Evolutionary conservation across 2,329 filamentous ascomycete genomes (phyloP).

Genomic region (Penicillium olsonii): DNA sequence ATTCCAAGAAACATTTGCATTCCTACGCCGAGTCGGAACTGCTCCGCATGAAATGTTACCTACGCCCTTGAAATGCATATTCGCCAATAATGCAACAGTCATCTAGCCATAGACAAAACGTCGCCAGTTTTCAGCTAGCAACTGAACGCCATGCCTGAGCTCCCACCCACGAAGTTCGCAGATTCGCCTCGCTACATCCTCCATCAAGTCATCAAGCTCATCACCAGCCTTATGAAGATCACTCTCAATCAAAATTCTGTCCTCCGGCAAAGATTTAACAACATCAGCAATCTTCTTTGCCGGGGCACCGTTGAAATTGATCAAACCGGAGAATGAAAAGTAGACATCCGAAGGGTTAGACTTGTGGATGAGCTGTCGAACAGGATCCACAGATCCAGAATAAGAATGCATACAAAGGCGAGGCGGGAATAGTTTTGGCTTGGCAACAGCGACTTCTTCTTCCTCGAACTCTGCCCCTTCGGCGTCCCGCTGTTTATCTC

Average conservation of each 20-base stretch:
- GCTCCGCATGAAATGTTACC: no score
- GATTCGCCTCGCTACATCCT: conserved; percentile 73
- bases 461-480: conserved; percentile 31
- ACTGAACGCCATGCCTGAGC: conserved; percentile 68
- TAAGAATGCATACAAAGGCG: conserved; percentile 93
- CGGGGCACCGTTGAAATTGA: conserved; percentile 68
- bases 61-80: no score
- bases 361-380: conserved; percentile 76
- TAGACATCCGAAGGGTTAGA: conserved; percentile 75
- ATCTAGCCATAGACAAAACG: conserved; percentile 68
- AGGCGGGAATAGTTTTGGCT: conserved; percentile 69
- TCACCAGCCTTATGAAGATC: conserved; percentile 82
- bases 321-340: conserved; percentile 82
- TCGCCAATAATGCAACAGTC: not conserved
- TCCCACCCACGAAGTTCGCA: conserved; percentile 78
- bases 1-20: no score
- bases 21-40: no score
- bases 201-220: conserved; percentile 75
- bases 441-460: conserved; percentile 10
- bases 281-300: conserved; percentile 63
- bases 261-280: conserved; percentile 72
- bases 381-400: conserved; percentile 71
- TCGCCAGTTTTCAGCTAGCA: conserved; percentile 73
- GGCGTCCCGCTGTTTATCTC: conserved; percentile 35
- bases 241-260: conserved; percentile 82